Conservation (phyloP, 2,329 filamentous ascomycete genomes). For the Aureobasidium lini region DNA sequence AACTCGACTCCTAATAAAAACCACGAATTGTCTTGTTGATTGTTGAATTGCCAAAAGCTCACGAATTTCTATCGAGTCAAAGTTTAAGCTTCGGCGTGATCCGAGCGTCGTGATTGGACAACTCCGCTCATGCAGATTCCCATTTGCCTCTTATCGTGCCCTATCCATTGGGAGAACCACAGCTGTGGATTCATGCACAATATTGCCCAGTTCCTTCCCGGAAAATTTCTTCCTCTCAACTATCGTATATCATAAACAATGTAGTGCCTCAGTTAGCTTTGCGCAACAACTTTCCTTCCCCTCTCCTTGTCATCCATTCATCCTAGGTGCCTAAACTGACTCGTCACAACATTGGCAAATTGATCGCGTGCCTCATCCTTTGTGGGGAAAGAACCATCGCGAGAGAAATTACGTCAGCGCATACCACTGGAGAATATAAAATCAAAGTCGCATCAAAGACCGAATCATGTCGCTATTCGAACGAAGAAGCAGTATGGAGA, state of each 20-base stretch:
- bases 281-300: background rate
- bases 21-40: slow-evolving; percentile 6
- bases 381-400: slow-evolving; percentile 2
- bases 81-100: background rate
- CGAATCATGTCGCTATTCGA: slow-evolving; percentile 11
- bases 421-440: background rate
- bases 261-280: slow-evolving; percentile 4
- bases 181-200: background rate
- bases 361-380: slow-evolving; percentile 10
- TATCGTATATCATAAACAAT: background rate
- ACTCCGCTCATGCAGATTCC: background rate
- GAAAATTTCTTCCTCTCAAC: background rate
- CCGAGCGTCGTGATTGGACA: background rate
- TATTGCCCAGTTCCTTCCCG: background rate
- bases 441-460: background rate
- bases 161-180: slow-evolving; percentile 8
- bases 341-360: background rate
- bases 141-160: background rate
- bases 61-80: slow-evolving; percentile 11
- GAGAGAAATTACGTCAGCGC: slow-evolving; percentile 8
- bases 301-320: background rate
- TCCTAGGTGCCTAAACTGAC: slow-evolving; percentile 3
- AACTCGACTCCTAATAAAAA: slow-evolving; percentile 1
- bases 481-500: slow-evolving; percentile 12
- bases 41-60: background rate